Base-by-base conservation (phyloP, 2,329 filamentous ascomycete species). In the Microdochium bolleyi region DNA sequence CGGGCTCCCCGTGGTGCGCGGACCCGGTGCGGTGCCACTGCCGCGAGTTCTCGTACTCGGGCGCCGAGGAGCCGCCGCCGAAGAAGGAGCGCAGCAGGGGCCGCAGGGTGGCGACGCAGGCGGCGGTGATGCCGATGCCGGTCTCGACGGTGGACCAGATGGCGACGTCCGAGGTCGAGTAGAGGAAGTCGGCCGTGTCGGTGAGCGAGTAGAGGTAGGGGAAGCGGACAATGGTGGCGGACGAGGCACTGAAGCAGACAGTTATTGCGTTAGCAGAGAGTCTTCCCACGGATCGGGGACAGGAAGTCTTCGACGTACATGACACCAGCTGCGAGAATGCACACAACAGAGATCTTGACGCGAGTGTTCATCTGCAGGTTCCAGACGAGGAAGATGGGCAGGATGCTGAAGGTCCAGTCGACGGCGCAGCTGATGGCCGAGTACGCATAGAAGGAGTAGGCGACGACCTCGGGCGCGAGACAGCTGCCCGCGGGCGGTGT, bases 121-220 rank as follows among this genome's bases (percentile, higher is more conserved):
- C 65, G 8, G 72, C 69, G 1, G 65, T 68, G 41, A 75, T 71
- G 30, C 68, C 72, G 37, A 74, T 67, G 3, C 70, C 70, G 3
- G 68, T 69, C 56, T 75, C 73, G 37, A 74, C 65, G 21, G 73
- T 73, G 1, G 69, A 73, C 72, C 72, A 76, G 52, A 75, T 70
- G 19, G 71, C 71, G 5, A 75, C 61, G 49, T 73, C 71, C 21
- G 70, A 65, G 19, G 70, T 71, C 37, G 70, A 65, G 63, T 70
- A 75, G 10, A 74, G 67, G 54, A 72, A 75, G 53, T 76, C 73
- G 41, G 61, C 55, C 24, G 67, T 66, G 5, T 67, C 57, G 32
- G 63, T 63, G 14, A 76, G 58, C 3, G 62, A 56, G 30, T 65
- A 58, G 24, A 75, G 67, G 55, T 73, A 76, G 1, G 70, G 64